Evolutionary conservation across 108 stramenopile species (phyloP).

Genomic region (Nannochloropsis oceanica): DNA sequence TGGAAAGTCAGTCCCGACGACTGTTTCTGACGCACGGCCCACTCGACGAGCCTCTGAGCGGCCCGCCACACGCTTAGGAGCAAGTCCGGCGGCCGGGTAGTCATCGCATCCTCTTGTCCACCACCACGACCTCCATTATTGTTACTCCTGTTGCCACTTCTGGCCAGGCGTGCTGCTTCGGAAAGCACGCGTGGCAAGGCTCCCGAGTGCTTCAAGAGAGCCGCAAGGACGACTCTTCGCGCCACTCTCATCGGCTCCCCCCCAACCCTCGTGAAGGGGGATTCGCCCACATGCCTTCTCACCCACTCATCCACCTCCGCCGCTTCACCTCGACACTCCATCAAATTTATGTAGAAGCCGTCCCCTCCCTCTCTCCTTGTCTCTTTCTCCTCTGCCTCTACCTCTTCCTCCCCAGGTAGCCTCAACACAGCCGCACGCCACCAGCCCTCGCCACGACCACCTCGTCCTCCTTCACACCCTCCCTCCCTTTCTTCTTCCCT

Average conservation of each 20-base stretch:
- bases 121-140: neutral
- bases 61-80: slow-evolving; percentile 5
- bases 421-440: neutral
- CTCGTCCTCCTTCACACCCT: no score
- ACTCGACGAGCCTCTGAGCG: slow-evolving; percentile 3
- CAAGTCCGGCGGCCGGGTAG: neutral
- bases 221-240: neutral
- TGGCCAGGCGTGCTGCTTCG: neutral
- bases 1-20: neutral
- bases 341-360: neutral
- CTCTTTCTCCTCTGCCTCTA: neutral
- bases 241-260: slow-evolving; percentile 15
- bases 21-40: slow-evolving; percentile 6
- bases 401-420: neutral
- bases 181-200: neutral
- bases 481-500: neutral
- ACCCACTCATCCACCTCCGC: neutral
- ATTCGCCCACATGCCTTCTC: neutral
- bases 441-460: neutral
- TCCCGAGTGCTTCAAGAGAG: slow-evolving; percentile 6
- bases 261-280: slow-evolving; percentile 2
- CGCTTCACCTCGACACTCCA: neutral
- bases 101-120: neutral
- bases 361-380: neutral
- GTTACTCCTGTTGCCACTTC: neutral